These are phyloP conservation scores for Cladosporium sp. DNA, from an alignment of 2,329 filamentous ascomycete species.

Conservation along the genomic window DNA sequence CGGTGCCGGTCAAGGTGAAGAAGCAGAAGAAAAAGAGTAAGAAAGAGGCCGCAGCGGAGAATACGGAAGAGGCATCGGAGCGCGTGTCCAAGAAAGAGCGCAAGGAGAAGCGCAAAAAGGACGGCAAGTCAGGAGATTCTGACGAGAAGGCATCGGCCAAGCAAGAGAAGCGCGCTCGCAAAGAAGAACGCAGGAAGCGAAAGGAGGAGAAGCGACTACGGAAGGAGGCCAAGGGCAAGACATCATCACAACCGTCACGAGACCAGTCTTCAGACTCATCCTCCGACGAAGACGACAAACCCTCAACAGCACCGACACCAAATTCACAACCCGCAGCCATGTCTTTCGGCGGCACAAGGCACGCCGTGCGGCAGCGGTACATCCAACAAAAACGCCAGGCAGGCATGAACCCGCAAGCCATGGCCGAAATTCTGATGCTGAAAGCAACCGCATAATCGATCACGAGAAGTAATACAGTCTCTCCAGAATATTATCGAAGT, in stretches of 20 bases:
- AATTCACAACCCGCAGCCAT: constrained; percentile 17
- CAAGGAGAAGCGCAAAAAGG: constrained; percentile 18
- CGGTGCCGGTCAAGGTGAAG: constrained; percentile 1
- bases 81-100: constrained; percentile 31
- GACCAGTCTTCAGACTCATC: constrained; percentile 14
- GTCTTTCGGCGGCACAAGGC: constrained; percentile 40
- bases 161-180: constrained; percentile 41
- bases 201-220: constrained; percentile 44
- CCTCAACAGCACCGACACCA: constrained; percentile 21
- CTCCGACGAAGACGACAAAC: constrained; percentile 20
- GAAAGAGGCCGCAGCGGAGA: not conserved
- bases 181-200: constrained; percentile 40
- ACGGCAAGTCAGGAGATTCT: constrained; percentile 19
- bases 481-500: too few species aligned
- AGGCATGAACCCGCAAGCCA: constrained; percentile 69
- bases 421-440: constrained; percentile 80
- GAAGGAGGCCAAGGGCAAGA: constrained; percentile 7
- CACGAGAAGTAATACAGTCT: too few species aligned
- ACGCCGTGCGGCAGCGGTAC: constrained; percentile 70
- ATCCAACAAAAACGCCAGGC: constrained; percentile 86
- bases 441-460: constrained; percentile 36
- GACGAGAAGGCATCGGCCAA: constrained; percentile 33
- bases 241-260: constrained; percentile 4
- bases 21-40: constrained; percentile 19
- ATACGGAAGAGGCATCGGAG: constrained; percentile 31